Conservation (phyloP, 768 basidiomycete species). For the Russula dissimulans region DNA sequence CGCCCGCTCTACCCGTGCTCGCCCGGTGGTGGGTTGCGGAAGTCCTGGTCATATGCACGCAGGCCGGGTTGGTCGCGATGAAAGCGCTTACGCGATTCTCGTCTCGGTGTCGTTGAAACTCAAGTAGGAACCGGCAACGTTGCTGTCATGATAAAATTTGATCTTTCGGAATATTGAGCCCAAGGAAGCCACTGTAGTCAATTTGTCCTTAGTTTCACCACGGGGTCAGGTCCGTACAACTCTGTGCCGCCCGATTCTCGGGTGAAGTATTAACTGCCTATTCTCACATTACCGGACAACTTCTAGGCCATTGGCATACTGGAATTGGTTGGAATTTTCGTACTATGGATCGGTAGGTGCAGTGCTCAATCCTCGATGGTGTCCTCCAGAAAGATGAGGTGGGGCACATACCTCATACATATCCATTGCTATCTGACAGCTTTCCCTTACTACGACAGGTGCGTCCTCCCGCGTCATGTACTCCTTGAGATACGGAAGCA, state of each 20-base stretch:
- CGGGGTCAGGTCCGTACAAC: neutral
- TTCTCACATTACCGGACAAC: neutral
- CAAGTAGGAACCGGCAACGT: too few relatives aligned
- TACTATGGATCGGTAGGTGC: slow-evolving; percentile 35
- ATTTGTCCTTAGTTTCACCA: too few relatives aligned
- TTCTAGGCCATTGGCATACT: slow-evolving; percentile 55
- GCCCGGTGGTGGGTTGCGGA: too few relatives aligned
- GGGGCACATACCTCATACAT: slow-evolving; percentile 78
- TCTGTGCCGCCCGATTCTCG: neutral
- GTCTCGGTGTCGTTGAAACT: too few relatives aligned
- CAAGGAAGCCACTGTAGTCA: too few relatives aligned
- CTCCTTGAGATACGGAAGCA: slow-evolving; percentile 76
- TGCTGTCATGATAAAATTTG: too few relatives aligned
- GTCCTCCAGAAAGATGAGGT: neutral
- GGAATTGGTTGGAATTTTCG: slow-evolving; percentile 74
- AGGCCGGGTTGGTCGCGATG: too few relatives aligned
- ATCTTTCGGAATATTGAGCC: too few relatives aligned
- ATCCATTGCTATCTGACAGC: slow-evolving; percentile 92
- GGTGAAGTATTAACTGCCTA: neutral
- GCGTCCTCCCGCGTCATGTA: slow-evolving; percentile 74
- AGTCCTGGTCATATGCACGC: too few relatives aligned
- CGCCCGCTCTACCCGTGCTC: too few relatives aligned
- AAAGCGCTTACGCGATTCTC: too few relatives aligned
- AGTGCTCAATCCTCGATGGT: neutral
- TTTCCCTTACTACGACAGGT: slow-evolving; percentile 86